Conservation (phyloP, 257 asterid genomes). For the Lantana camara region DNA sequence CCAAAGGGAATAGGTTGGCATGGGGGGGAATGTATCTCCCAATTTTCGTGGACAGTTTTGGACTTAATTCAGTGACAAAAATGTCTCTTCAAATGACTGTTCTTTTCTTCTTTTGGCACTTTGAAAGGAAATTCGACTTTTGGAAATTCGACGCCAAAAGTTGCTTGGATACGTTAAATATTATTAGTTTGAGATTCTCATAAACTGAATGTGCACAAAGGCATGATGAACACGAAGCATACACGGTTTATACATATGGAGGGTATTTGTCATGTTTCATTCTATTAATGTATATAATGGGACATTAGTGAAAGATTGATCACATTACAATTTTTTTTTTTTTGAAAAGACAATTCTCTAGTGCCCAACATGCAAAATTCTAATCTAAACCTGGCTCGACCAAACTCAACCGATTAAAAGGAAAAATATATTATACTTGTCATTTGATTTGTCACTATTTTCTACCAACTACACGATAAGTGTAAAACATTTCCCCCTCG, state of each 20-base stretch:
- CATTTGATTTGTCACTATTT: no score
- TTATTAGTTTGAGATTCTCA: neutral
- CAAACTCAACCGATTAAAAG: no score
- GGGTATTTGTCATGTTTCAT: no score
- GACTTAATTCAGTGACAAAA: slow-evolving; percentile 21
- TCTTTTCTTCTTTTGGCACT: slow-evolving; percentile 33
- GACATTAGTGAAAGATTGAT: no score
- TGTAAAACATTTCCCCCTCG: no score
- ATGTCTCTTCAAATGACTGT: slow-evolving; percentile 24
- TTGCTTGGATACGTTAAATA: neutral
- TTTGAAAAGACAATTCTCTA: no score
- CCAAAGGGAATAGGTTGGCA: neutral
- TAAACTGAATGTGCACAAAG: neutral
- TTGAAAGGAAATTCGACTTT: slow-evolving; percentile 26
- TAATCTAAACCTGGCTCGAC: no score
- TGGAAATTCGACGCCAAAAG: slow-evolving; percentile 23
- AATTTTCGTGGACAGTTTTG: slow-evolving; percentile 8
- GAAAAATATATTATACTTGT: no score
- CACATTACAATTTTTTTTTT: no score
- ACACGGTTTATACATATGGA: slow-evolving; percentile 13
- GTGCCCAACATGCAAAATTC: no score
- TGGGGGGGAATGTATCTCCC: neutral
- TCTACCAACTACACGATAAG: no score
- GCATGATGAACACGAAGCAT: slow-evolving; percentile 16
- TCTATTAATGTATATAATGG: no score